phyloP scores from a whole-genome alignment of 2,329 filamentous ascomycete genomes.

The Fusarium poae region DNA sequence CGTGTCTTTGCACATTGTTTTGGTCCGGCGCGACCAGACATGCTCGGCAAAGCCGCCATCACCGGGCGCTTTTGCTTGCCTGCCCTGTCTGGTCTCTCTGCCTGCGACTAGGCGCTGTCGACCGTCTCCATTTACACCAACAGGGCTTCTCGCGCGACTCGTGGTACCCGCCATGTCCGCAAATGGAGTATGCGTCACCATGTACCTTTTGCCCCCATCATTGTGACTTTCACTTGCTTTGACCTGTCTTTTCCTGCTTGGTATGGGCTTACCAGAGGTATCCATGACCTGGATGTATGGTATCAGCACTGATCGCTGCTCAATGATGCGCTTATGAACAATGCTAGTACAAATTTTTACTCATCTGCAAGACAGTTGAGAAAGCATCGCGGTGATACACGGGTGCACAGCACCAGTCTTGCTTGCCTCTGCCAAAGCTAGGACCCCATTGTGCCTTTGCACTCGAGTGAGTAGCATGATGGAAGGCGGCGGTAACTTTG shows the following conservation, averaged over 20 bases:
- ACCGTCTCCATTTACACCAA: slow-evolving; percentile 33
- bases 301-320: slow-evolving; percentile 25
- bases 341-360: slow-evolving; percentile 12
- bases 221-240: slow-evolving; percentile 21
- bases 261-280: slow-evolving; percentile 15
- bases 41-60: slow-evolving; percentile 45
- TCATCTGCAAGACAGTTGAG: slow-evolving; percentile 21
- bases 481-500: slow-evolving; percentile 20
- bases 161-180: slow-evolving; percentile 47
- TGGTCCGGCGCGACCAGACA: slow-evolving; percentile 46
- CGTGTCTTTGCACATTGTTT: slow-evolving; percentile 47
- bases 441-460: slow-evolving; percentile 36
- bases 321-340: slow-evolving; percentile 43
- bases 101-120: slow-evolving; percentile 12
- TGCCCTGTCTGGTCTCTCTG: slow-evolving; percentile 26
- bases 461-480: slow-evolving; percentile 24
- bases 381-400: slow-evolving; percentile 36
- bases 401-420: slow-evolving; percentile 30
- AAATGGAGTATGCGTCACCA: slow-evolving; percentile 46
- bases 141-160: slow-evolving; percentile 34
- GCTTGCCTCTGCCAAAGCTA: slow-evolving; percentile 37
- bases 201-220: slow-evolving; percentile 34
- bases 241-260: slow-evolving; percentile 17
- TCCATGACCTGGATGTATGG: slow-evolving; percentile 9
- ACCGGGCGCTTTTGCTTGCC: slow-evolving; percentile 41